Base-by-base conservation (phyloP, 1,284 basidiomycete species). In the Trichosporon sp. region DNA sequence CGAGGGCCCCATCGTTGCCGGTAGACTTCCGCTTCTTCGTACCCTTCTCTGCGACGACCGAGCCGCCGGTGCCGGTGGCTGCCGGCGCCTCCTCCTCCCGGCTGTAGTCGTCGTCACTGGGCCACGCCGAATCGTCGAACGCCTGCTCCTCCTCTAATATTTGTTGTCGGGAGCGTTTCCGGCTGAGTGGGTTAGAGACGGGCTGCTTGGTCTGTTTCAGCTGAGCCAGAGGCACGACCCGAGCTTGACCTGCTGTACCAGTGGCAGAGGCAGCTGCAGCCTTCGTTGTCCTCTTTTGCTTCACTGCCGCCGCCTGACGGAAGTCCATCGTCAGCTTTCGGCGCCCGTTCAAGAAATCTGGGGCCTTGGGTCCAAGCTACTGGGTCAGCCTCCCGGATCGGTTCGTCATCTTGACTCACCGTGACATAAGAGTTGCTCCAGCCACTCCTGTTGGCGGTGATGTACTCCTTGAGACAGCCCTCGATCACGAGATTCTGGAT, bases 51-150 rank as follows among this genome's bases (percentile, higher is more conserved):
- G 38, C 38, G 38, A 42, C 38, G 38, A n/a, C 18, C 1, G 31
- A 35, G 5, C 23, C 9, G 34, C 27, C 6, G 56, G 18, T 8
- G 7, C 7, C 3, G 92, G 94, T 96, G 96, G n/a, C n/a, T n/a
- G n/a, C n/a, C n/a, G n/a, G n/a, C n/a, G n/a, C 15, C 66, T 67
- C 65, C 1, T 69, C 68, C 23, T 63, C 65, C 0, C 65, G 68
- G 18, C 63, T 72, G 25, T 70, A 68, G 13, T 75, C 79, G 65
- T 82, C 80, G 63, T 76, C 75, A 15, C 72, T 72, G 67, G 74
- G 77, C 79, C 79, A 81, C 8, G 70, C 70, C 3, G 77, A 78
- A 62, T 74, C 73, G 60, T 77, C 78, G 64, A 81, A 81, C 15
- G 73, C 79, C 4, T 70, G 69, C 42, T 75, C 74, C 56, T 78